Evolutionary conservation across 192 early-diverging fungal genomes (phyloP).

Genomic region (Backusella parvicylindrica): DNA sequence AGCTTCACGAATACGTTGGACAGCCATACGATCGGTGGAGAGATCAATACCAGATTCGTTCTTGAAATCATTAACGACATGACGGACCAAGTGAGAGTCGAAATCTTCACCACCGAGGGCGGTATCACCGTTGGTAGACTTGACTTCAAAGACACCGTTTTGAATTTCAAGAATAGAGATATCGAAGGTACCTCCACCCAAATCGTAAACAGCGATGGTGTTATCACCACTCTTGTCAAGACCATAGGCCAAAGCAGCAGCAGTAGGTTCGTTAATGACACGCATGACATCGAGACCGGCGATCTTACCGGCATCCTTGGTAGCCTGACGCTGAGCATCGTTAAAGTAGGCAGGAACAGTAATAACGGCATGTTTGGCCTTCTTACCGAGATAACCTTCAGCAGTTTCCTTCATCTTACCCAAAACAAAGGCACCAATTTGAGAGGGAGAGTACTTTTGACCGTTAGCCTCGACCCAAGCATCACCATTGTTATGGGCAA

Average conservation of each 20-base stretch:
- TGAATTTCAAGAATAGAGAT: slow-evolving; percentile 88
- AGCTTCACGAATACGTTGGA: slow-evolving; percentile 89
- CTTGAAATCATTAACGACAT: slow-evolving; percentile 81
- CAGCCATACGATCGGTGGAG: slow-evolving; percentile 80
- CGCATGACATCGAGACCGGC: slow-evolving; percentile 77
- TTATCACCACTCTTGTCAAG: slow-evolving; percentile 66
- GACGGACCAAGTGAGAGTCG: slow-evolving; percentile 57
- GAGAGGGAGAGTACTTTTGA: slow-evolving; percentile 93
- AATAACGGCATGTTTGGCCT: slow-evolving; percentile 84
- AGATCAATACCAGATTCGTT: slow-evolving; percentile 79
- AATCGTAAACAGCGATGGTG: slow-evolving; percentile 83
- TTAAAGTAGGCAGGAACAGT: slow-evolving; percentile 95
- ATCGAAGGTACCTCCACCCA: slow-evolving; percentile 93
- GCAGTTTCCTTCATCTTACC: slow-evolving; percentile 99
- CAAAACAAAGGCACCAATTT: slow-evolving; percentile 97
- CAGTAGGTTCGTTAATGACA: slow-evolving; percentile 86
- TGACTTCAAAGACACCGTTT: slow-evolving; percentile 89
- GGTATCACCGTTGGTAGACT: slow-evolving; percentile 88
- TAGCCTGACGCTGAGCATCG: slow-evolving; percentile 84
- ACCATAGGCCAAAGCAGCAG: slow-evolving; percentile 85
- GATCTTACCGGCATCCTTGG: slow-evolving; percentile 81
- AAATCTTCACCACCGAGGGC: slow-evolving; percentile 60
- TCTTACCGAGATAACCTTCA: slow-evolving; percentile 72
- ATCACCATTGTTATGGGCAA: slow-evolving; percentile 93
- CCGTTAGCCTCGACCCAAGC: slow-evolving; percentile 97